These are phyloP conservation scores for Sphaceloma murrayae DNA, from an alignment of 2,329 filamentous ascomycete species.

Conservation along the genomic window DNA sequence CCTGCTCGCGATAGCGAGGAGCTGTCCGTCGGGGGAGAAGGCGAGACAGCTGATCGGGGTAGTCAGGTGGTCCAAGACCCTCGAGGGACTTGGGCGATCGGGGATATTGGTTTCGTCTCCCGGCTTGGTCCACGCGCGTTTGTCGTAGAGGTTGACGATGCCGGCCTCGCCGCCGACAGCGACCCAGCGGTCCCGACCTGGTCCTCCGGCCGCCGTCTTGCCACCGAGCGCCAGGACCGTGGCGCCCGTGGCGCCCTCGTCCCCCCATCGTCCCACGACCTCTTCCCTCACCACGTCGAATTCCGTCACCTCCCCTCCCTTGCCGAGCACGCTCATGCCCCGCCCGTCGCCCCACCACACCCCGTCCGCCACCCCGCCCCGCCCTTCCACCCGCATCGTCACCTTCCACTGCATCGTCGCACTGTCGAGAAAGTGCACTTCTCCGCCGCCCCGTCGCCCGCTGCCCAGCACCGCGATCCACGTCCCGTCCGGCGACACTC, in stretches of 20 bases:
- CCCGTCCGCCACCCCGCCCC: slow-evolving; percentile 79
- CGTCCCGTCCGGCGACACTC: slow-evolving; percentile 72
- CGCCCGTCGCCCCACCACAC: slow-evolving; percentile 82
- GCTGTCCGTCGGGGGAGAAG: slow-evolving; percentile 82
- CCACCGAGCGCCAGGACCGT: slow-evolving; percentile 75
- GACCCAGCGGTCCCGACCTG: slow-evolving; percentile 71
- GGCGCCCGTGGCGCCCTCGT: slow-evolving; percentile 80
- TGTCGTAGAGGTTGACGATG: slow-evolving; percentile 89
- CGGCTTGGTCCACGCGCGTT: too few relatives aligned
- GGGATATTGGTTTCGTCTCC: slow-evolving; percentile 45
- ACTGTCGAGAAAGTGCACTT: slow-evolving; percentile 75
- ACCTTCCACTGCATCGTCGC: slow-evolving; percentile 78
- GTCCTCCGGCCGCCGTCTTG: slow-evolving; percentile 44
- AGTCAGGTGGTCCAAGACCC: slow-evolving; percentile 73
- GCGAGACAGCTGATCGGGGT: slow-evolving; percentile 70
- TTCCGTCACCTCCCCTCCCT: slow-evolving; percentile 82
- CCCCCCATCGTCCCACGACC: slow-evolving; percentile 74
- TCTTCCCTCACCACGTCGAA: slow-evolving; percentile 62
- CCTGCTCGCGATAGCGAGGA: slow-evolving; percentile 74
- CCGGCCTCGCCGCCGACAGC: slow-evolving; percentile 78
- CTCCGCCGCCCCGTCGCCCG: slow-evolving; percentile 73
- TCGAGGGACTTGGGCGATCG: slow-evolving; percentile 60
- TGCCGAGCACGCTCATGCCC: slow-evolving; percentile 72
- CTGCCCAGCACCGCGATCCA: slow-evolving; percentile 78
- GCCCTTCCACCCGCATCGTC: slow-evolving; percentile 70